These are phyloP conservation scores for Aspergillus bertholletiae DNA, from an alignment of 495 filamentous ascomycete species.

Conservation along the genomic window DNA sequence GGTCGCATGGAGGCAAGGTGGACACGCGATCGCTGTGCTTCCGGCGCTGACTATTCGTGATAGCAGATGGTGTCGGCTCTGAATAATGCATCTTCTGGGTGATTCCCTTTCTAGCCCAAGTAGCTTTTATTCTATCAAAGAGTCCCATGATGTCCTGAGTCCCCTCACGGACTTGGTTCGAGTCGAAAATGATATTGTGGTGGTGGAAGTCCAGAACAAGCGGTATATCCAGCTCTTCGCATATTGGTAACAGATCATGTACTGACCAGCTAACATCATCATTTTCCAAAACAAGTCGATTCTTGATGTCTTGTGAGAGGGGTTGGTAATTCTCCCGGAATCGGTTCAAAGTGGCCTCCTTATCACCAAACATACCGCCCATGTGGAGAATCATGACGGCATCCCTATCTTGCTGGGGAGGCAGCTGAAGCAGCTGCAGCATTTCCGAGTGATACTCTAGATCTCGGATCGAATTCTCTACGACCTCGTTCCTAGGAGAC, in stretches of 20 bases:
- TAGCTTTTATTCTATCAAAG: constrained; percentile 71
- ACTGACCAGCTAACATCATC: constrained; percentile 90
- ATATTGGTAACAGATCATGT: constrained; percentile 86
- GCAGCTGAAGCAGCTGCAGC: constrained; percentile 72
- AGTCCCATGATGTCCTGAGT: constrained; percentile 75
- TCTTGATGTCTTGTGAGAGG: constrained; percentile 66
- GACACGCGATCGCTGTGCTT: constrained; percentile 79
- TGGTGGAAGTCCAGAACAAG: constrained; percentile 93
- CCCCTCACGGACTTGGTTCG: constrained; percentile 70
- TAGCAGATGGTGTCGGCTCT: constrained; percentile 69
- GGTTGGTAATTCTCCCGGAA: constrained; percentile 75
- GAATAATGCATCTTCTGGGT: constrained; percentile 97
- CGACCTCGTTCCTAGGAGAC: constrained; percentile 70
- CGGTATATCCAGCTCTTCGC: constrained; percentile 90
- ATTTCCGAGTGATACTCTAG: constrained; percentile 89
- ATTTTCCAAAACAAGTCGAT: constrained; percentile 86
- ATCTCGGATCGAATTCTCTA: constrained; percentile 73
- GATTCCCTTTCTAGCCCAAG: constrained; percentile 84
- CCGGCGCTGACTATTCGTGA: constrained; percentile 70
- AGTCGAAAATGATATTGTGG: constrained; percentile 88
- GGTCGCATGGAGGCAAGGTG: constrained; percentile 75
- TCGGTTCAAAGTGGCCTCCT: constrained; percentile 72
- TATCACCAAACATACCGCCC: constrained; percentile 90
- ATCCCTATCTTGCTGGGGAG: constrained; percentile 77
- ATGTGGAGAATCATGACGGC: constrained; percentile 95